phyloP scores from a whole-genome alignment of 2,329 filamentous ascomycete species.

The Phaeophleospora eucalypticola region DNA sequence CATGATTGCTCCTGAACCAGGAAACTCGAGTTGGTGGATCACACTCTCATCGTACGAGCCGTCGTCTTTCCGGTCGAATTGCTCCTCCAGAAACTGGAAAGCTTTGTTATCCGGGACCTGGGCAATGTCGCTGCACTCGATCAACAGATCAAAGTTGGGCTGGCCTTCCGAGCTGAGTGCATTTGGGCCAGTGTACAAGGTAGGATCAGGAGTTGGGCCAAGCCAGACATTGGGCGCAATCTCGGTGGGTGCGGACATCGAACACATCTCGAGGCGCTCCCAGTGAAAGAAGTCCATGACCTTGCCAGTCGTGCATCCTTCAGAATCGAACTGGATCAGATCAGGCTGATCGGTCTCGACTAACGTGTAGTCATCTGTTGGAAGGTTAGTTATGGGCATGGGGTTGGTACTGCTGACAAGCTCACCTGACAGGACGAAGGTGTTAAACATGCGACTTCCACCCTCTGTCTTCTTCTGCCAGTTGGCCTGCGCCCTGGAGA shows the following conservation, averaged over 20 bases:
- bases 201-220: conserved; percentile 75
- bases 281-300: conserved; percentile 86
- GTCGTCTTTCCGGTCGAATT: conserved; percentile 33
- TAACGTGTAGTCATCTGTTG: conserved; percentile 58
- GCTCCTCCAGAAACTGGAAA: conserved; percentile 60
- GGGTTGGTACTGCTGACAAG: neutral
- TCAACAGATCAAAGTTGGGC: conserved; percentile 64
- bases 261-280: conserved; percentile 87
- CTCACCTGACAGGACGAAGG: conserved; percentile 67
- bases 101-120: conserved; percentile 66
- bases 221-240: conserved; percentile 88
- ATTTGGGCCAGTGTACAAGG: conserved; percentile 38
- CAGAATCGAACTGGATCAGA: conserved; percentile 70
- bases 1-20: conserved; percentile 88
- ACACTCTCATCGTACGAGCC: conserved; percentile 36
- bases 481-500: conserved; percentile 70
- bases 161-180: conserved; percentile 46
- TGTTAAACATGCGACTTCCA: conserved; percentile 65
- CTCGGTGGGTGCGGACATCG: conserved; percentile 84
- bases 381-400: conserved; percentile 35
- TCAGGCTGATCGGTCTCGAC: conserved; percentile 68
- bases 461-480: conserved; percentile 66
- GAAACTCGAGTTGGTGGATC: conserved; percentile 69
- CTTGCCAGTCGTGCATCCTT: conserved; percentile 67
- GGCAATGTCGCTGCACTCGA: conserved; percentile 85